phyloP scores from a whole-genome alignment of 306 rosid genomes.

The Trifolium repens region DNA sequence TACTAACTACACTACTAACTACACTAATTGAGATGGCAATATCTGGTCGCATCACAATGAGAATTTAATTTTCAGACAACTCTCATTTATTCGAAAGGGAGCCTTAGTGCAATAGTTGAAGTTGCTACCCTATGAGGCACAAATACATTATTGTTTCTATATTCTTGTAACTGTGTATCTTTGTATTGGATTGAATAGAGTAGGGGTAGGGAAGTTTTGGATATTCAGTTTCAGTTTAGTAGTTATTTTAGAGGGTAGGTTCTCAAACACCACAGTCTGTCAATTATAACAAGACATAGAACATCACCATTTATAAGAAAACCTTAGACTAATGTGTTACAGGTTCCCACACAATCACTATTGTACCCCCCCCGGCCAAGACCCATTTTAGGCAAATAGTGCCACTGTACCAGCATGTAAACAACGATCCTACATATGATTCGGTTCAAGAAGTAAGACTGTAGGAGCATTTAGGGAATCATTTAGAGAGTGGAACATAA shows the following conservation, averaged over 20 bases:
- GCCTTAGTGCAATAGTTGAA: not conserved
- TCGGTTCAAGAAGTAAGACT: not conserved
- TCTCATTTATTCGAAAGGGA: not conserved
- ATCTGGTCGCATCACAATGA: too few relatives aligned
- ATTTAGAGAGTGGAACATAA: not conserved
- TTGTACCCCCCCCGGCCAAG: not conserved
- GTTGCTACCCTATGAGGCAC: not conserved
- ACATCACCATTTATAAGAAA: not conserved
- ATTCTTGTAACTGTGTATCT: not conserved
- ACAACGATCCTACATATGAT: not conserved
- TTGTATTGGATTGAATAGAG: not conserved
- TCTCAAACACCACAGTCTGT: not conserved
- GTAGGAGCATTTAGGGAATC: not conserved
- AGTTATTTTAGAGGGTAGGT: not conserved
- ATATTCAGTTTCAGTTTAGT: not conserved
- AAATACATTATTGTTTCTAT: not conserved
- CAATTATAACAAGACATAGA: not conserved
- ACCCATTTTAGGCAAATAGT: not conserved
- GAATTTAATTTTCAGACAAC: not conserved
- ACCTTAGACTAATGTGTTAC: not conserved
- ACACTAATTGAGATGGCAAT: too few relatives aligned
- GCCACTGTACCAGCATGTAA: not conserved
- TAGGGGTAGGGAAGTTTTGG: not conserved
- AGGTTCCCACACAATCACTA: not conserved
- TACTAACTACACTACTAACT: too few relatives aligned